Base-by-base conservation (phyloP, 768 basidiomycete species). In the Sistotremastrum suecicum region DNA sequence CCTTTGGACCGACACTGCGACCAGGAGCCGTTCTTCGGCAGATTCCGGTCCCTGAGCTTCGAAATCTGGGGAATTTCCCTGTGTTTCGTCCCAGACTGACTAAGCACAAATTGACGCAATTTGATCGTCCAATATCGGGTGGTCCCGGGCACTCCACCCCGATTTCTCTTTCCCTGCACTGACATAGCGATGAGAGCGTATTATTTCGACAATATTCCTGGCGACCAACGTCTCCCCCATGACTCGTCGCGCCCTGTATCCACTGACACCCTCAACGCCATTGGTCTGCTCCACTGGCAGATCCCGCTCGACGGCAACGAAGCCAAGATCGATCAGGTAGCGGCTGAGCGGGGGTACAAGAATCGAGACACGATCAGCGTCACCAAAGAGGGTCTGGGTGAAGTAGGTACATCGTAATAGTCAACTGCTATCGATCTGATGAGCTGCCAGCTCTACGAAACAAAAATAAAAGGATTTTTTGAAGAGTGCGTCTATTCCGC, bases 161-260 rank as follows among this genome's bases (percentile, higher is more conserved):
- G 20, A 20, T 20, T 20, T 20, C 20, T 20, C 20, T 20, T 20
- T 20, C 20, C 20, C 20, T 20, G 20, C 20, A 20, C 20, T 20
- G 2, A 20, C 20, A 20, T 20, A 20, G 20, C 40, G 37, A 86
- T 86, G 84, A 78, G 76, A 38, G 79, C 78, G 7, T 83, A 80
- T 67, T 82, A 79, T 65, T 80, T 70, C 58, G 80, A 85, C 61
- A 72, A 83, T 55, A n/a, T 74, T 32, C 71, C 78, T 0, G 83
- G 80, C 31, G 87, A 94, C 63, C 89, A 90, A 57, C 77, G 84
- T 34, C 73, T 83, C 4, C 74, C 71, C 0, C 90, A 95, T 63
- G 76, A 90, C 60, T 81, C 73, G 11, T 64, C 69, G 3, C 54
- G 56, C 33, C 47, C 54, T 6, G 78, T 85, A 28, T 56, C 70